Percentiles rank a stretch among this genome's conserved stretches.
Evolutionary conservation across 2,329 filamentous ascomycete genomes (phyloP).

Genomic region (Trichoderma polysporum): DNA sequence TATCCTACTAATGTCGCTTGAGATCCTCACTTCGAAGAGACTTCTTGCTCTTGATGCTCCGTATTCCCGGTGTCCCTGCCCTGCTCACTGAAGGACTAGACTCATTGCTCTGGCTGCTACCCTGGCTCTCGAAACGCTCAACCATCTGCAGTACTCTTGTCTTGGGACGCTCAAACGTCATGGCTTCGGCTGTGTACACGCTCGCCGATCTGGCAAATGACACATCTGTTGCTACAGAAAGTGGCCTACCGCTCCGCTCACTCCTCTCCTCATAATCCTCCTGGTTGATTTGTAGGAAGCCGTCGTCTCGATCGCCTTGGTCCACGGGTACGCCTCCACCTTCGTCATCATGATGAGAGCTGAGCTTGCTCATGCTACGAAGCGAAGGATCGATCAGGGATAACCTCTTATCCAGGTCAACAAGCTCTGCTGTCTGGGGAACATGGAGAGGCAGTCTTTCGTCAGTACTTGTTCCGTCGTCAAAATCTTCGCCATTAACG

Average conservation of each 20-base stretch:
- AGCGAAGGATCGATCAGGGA: neutral
- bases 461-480: constrained; percentile 33
- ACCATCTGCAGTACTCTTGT: constrained; percentile 56
- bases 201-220: constrained; percentile 36
- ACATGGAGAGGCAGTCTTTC: constrained; percentile 27
- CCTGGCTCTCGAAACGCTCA: constrained; percentile 51
- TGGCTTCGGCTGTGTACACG: constrained; percentile 48
- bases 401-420: constrained; percentile 37
- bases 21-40: constrained; percentile 2
- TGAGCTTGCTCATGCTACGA: constrained; percentile 5
- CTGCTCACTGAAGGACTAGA: constrained; percentile 36
- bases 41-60: constrained; percentile 19
- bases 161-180: constrained; percentile 43
- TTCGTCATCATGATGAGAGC: constrained; percentile 16
- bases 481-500: constrained; percentile 73
- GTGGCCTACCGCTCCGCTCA: constrained; percentile 12
- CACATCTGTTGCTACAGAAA: constrained; percentile 32
- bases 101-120: constrained; percentile 41
- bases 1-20: neutral
- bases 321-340: constrained; percentile 15
- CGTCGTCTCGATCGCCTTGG: constrained; percentile 12
- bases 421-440: constrained; percentile 40
- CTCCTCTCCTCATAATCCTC: constrained; percentile 21
- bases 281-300: constrained; percentile 22
- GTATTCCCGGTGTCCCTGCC: neutral